phyloP scores from a whole-genome alignment of 2,329 filamentous ascomycete species.

The Phyllosticta citriasiana region DNA sequence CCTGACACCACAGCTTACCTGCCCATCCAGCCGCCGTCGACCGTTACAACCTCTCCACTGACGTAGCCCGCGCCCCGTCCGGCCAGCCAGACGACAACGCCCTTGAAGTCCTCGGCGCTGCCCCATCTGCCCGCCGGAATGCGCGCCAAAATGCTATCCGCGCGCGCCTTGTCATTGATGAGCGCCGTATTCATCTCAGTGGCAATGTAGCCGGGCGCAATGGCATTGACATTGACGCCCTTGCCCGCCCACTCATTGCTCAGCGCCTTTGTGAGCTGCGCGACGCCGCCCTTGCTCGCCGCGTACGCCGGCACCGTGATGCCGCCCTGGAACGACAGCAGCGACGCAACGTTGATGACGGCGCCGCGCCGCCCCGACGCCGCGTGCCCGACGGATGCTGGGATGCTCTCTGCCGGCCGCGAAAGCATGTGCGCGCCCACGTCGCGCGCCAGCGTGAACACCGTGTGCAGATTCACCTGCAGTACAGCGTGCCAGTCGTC shows the following conservation, averaged over 20 bases:
- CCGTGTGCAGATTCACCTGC: conserved; percentile 75
- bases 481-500: conserved; percentile 71
- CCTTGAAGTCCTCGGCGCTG: conserved; percentile 77
- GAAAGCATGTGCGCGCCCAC: conserved; percentile 68
- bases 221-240: conserved; percentile 76
- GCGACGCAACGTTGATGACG: conserved; percentile 76
- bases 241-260: conserved; percentile 77
- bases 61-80: conserved; percentile 71
- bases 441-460: conserved; percentile 70
- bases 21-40: conserved; percentile 92
- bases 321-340: conserved; percentile 78
- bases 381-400: neutral
- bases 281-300: conserved; percentile 74
- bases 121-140: conserved; percentile 85
- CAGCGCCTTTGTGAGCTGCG: conserved; percentile 74
- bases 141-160: conserved; percentile 63
- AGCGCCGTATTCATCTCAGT: conserved; percentile 92
- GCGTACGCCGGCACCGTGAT: conserved; percentile 84
- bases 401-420: conserved; percentile 30
- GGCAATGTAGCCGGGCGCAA: conserved; percentile 81
- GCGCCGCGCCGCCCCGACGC: conserved; percentile 50
- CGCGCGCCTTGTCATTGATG: conserved; percentile 58
- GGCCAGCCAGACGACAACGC: conserved; percentile 66
- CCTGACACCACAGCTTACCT: conserved; percentile 38
- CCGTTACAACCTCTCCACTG: conserved; percentile 68